Evolutionary conservation across 305 asterid species (phyloP).

Genomic region (Fraxinus dipetala): DNA sequence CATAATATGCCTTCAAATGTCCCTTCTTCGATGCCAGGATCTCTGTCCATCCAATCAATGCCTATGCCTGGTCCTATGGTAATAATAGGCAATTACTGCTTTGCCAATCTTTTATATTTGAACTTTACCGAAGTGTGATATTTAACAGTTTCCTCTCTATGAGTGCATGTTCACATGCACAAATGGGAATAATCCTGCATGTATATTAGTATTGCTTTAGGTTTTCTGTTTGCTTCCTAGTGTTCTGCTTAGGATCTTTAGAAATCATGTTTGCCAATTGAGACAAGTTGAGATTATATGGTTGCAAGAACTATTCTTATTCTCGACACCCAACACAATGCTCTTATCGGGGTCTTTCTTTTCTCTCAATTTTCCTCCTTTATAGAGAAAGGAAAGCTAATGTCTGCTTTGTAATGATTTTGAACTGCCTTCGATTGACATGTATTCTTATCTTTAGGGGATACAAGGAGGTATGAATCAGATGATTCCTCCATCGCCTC

Average conservation of each 20-base stretch:
- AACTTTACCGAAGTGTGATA: background rate
- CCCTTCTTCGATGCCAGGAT: conserved; percentile 70
- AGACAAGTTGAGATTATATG: background rate
- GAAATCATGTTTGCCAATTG: background rate
- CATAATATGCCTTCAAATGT: conserved; percentile 50
- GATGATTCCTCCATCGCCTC: conserved; percentile 74
- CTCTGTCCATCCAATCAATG: conserved; percentile 45
- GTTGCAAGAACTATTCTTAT: background rate
- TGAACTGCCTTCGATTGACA: conserved; percentile 12
- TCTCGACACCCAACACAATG: background rate
- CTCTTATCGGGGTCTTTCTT: background rate
- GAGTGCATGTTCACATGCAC: background rate
- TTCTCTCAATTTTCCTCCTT: background rate
- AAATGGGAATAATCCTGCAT: background rate
- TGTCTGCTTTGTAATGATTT: conserved; percentile 15
- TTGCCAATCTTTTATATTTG: background rate
- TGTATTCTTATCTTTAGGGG: conserved; percentile 33
- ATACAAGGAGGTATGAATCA: conserved; percentile 82
- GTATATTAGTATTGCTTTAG: background rate
- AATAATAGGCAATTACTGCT: conserved; percentile 12
- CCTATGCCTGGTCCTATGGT: conserved; percentile 78
- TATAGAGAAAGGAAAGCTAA: background rate
- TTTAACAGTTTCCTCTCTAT: background rate
- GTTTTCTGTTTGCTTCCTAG: background rate
- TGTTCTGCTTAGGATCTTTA: background rate